Base-by-base conservation (phyloP, 345 rosid species). In the Syzygium oleosum region DNA sequence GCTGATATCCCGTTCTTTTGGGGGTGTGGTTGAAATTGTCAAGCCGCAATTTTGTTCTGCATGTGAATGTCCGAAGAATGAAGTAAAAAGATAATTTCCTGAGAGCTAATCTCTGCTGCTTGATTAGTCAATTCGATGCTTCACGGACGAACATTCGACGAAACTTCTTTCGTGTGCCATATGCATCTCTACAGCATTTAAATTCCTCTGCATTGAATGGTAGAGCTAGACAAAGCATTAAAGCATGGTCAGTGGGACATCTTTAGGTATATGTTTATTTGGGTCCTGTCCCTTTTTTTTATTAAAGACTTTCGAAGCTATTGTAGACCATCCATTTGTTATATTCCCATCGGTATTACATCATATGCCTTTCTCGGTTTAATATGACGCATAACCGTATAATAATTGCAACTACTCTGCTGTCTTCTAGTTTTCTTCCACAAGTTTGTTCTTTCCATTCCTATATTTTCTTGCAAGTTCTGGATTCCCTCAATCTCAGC, bases 331-430 rank as follows among this genome's bases (percentile, higher is more conserved):
- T 38, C 84, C 85, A 85, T 90, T 93, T 73, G 80, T 73, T 73
- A 34, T 73, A 34, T 73, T 68, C 25, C 80, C 80, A 34, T 73
- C 7, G 80, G 7, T 19, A 17, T 34, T 17, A 41, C 80, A 34
- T 73, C 49, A 73, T 22, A 9, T 22, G 49, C 46, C 19, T 73
- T 73, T 73, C 49, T 34, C 19, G 80, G 80, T 17, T 73, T 19
- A 41, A 41, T 34, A 73, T 34, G 80, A 34, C 80, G 80, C 25
- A 73, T 73, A 17, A 34, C 80, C 80, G 38, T 73, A 19, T 73
- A 89, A 94, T 94, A 89, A 90, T 91, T 93, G 92, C 93, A 94
- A 94, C 99, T 92, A 92, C 98, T 92, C 95, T 92, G 85, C 92
- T 92, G 91, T 91, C 85, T 89, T 89, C 80, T 34, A 87, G 58